Evolutionary conservation across 208 protist genomes (phyloP).

Genomic region (Wallacemonas collosoma): DNA sequence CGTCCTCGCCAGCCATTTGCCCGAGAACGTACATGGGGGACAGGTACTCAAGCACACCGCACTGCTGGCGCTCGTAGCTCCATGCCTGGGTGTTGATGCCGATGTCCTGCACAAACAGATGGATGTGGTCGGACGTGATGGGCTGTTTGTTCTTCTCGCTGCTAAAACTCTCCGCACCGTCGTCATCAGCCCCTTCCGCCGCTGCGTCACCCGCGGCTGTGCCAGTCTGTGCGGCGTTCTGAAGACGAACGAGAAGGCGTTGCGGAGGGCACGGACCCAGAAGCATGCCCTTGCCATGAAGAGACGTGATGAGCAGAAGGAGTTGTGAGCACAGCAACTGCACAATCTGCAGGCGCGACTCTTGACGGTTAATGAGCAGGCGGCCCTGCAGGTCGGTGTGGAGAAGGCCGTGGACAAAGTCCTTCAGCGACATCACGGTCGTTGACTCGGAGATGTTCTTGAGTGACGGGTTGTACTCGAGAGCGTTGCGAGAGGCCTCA

Average conservation of each 20-base stretch:
- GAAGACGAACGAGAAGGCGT: slow-evolving; percentile 67
- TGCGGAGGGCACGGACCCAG: slow-evolving; percentile 74
- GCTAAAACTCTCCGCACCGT: slow-evolving; percentile 18
- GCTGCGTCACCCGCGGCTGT: background rate
- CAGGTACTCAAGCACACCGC: slow-evolving; percentile 84
- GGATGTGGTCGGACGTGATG: slow-evolving; percentile 46
- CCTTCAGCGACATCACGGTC: slow-evolving; percentile 69
- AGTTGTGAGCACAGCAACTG: slow-evolving; percentile 70
- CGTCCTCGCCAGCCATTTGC: slow-evolving; percentile 51
- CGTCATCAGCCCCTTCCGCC: slow-evolving; percentile 6
- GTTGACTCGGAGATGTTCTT: slow-evolving; percentile 42
- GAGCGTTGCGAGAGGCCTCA: slow-evolving; percentile 34
- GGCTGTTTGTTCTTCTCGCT: slow-evolving; percentile 21
- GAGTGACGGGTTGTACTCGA: slow-evolving; percentile 55
- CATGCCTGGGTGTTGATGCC: slow-evolving; percentile 71
- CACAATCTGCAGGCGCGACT: slow-evolving; percentile 60
- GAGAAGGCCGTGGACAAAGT: slow-evolving; percentile 68
- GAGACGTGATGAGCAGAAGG: slow-evolving; percentile 59
- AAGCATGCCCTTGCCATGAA: slow-evolving; percentile 84
- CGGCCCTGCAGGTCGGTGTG: slow-evolving; percentile 19
- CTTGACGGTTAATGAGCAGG: slow-evolving; percentile 26
- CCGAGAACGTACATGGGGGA: slow-evolving; percentile 72
- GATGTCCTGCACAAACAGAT: slow-evolving; percentile 68
- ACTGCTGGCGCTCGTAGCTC: slow-evolving; percentile 87
- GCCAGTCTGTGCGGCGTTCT: slow-evolving; percentile 22